Evolutionary conservation across 2,329 filamentous ascomycete genomes (phyloP).

Genomic region (Xylogone sp.): DNA sequence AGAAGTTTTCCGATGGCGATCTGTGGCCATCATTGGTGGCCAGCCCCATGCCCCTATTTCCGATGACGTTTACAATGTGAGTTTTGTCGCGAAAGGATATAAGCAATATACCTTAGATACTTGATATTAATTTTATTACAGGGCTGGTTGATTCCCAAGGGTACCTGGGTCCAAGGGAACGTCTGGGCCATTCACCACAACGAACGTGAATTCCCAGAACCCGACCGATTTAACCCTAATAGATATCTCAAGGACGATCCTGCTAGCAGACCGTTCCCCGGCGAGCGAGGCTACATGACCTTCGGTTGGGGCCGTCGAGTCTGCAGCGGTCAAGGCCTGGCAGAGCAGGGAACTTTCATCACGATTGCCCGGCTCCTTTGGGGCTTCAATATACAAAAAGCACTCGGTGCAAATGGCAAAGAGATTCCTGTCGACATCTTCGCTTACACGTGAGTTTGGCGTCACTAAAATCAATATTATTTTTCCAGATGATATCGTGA

Average conservation of each 20-base stretch:
- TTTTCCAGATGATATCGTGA: conserved; percentile 14
- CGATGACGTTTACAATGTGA: conserved; percentile 25
- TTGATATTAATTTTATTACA: background rate
- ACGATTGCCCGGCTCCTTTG: conserved; percentile 45
- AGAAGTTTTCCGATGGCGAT: conserved; percentile 37
- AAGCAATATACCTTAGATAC: background rate
- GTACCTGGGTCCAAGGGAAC: conserved; percentile 32
- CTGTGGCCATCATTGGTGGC: conserved; percentile 24
- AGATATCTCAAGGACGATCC: conserved; percentile 23
- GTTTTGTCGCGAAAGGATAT: background rate
- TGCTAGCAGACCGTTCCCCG: background rate
- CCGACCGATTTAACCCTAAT: conserved; percentile 38
- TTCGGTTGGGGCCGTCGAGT: conserved; percentile 38
- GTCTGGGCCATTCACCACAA: conserved; percentile 31
- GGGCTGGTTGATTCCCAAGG: conserved; percentile 34
- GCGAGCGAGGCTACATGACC: conserved; percentile 25
- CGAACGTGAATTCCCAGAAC: conserved; percentile 32
- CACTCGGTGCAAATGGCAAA: conserved; percentile 13
- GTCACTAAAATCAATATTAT: background rate
- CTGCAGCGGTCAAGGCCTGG: conserved; percentile 53
- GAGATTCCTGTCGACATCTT: conserved; percentile 19
- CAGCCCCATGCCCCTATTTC: conserved; percentile 24
- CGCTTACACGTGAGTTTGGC: conserved; percentile 25
- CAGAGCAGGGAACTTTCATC: conserved; percentile 43
- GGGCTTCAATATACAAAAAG: conserved; percentile 37